Conservation (phyloP, 306 rosid species). For the Canavalia ensiformis region DNA sequence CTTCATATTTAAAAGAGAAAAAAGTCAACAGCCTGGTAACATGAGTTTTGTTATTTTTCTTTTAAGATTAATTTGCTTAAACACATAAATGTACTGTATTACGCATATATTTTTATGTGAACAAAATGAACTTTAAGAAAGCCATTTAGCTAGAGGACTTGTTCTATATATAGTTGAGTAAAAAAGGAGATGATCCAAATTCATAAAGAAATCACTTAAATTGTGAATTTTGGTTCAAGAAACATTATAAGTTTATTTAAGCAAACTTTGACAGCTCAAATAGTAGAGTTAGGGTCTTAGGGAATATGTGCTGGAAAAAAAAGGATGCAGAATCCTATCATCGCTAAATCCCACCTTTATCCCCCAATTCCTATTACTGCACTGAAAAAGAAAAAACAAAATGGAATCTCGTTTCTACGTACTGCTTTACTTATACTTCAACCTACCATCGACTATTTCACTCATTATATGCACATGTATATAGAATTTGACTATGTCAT, state of each 20-base stretch:
- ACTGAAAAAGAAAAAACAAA: background rate
- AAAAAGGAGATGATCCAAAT: background rate
- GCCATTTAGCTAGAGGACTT: background rate
- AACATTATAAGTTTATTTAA: background rate
- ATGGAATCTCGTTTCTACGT: background rate
- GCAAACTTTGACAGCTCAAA: background rate
- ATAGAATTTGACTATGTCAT: background rate
- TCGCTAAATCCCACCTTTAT: background rate
- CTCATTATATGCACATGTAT: background rate
- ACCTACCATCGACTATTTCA: background rate
- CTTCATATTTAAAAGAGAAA: background rate
- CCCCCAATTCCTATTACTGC: background rate
- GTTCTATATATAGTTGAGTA: background rate
- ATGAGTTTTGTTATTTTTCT: background rate
- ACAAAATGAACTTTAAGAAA: slow-evolving; percentile 7
- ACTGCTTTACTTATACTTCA: background rate
- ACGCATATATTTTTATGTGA: background rate
- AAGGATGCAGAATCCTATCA: background rate
- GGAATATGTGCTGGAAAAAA: background rate
- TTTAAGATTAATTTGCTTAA: background rate
- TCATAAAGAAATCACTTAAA: slow-evolving; percentile 15
- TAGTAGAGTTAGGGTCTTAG: background rate
- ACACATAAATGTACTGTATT: background rate
- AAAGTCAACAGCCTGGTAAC: background rate
- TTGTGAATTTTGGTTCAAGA: background rate